Evolutionary conservation across 495 filamentous ascomycete species (phyloP).

Genomic region (Penicillium waksmanii): DNA sequence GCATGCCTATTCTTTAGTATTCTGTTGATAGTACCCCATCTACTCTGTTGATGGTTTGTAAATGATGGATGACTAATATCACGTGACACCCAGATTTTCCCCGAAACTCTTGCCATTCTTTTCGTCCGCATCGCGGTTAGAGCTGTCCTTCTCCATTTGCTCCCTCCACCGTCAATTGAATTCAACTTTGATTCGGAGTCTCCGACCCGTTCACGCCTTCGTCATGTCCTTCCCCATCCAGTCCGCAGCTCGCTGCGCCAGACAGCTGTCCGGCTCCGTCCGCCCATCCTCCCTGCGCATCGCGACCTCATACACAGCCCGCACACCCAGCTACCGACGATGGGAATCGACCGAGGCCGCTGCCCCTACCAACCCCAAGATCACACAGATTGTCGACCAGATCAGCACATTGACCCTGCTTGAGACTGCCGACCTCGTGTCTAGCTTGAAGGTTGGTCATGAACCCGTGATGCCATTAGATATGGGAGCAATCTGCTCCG

Average conservation of each 20-base stretch:
- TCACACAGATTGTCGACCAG: conserved; percentile 90
- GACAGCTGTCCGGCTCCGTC: conserved; percentile 51
- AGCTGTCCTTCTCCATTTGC: conserved; percentile 22
- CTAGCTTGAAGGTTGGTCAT: conserved; percentile 78
- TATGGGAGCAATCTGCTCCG: neutral
- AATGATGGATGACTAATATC: conserved; percentile 16
- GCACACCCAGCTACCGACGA: conserved; percentile 46
- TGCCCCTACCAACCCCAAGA: conserved; percentile 76
- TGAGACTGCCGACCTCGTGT: conserved; percentile 94
- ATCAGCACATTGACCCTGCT: conserved; percentile 96
- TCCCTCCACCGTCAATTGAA: conserved; percentile 12
- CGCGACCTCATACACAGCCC: conserved; percentile 48
- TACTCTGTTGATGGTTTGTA: conserved; percentile 9
- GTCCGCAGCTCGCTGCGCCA: conserved; percentile 49
- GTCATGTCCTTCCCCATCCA: conserved; percentile 50
- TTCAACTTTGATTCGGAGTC: conserved; percentile 18
- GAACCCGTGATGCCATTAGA: conserved; percentile 4
- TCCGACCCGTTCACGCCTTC: conserved; percentile 10
- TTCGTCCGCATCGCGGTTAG: conserved; percentile 25
- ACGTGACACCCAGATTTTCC: conserved; percentile 51
- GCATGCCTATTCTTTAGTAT: neutral
- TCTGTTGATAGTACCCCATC: neutral
- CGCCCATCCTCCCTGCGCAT: conserved; percentile 50
- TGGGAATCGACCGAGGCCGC: conserved; percentile 59
- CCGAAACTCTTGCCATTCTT: conserved; percentile 28